Conservation (phyloP, 768 basidiomycete species). For the Pleurotus cornucopiae region DNA sequence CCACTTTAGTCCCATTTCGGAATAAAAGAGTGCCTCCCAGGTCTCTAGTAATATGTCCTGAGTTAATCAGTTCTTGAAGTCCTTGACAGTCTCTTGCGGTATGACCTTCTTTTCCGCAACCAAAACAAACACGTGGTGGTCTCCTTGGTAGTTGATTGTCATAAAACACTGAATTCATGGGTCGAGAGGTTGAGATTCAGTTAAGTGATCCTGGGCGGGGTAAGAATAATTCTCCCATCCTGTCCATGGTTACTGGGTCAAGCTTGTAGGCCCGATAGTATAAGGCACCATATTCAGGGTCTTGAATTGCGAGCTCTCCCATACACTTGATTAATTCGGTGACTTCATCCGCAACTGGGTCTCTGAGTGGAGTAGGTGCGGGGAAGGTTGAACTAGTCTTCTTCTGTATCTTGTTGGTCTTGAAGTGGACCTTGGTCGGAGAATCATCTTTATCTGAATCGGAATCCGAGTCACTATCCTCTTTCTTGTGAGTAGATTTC, state of each 20-base stretch:
- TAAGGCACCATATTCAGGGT: neutral
- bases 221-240: neutral
- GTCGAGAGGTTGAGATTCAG: neutral
- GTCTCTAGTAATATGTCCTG: neutral
- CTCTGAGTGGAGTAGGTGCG: neutral
- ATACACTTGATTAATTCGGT: conserved; percentile 5
- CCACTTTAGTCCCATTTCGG: neutral
- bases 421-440: neutral
- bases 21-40: neutral
- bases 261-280: conserved; percentile 8
- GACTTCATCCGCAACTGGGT: neutral
- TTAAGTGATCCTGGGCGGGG: neutral
- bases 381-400: neutral
- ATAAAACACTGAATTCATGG: neutral
- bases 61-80: neutral
- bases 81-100: neutral
- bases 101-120: neutral
- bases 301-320: conserved; percentile 1
- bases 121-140: neutral
- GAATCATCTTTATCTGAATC: neutral
- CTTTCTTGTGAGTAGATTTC: no score
- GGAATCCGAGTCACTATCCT: neutral
- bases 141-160: neutral
- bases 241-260: neutral
- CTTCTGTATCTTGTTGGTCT: no score